Evolutionary conservation across 2,329 filamentous ascomycete species (phyloP).

Genomic region (Fusarium sp.): DNA sequence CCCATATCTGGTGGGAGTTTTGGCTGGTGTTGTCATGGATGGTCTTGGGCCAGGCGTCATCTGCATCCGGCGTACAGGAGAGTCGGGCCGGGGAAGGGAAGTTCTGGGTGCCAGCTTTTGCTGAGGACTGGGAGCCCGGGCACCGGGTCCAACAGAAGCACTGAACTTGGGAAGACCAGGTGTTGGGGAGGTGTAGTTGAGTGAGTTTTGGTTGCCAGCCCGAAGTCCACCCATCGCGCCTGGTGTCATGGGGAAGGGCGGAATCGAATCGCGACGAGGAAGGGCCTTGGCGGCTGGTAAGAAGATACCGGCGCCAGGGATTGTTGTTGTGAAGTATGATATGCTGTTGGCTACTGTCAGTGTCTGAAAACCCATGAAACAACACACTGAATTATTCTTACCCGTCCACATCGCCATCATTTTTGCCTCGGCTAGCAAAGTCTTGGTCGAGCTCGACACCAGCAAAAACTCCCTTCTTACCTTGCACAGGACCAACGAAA

Average conservation of each 20-base stretch:
- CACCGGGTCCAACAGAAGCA: conserved; percentile 82
- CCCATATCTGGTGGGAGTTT: conserved; percentile 48
- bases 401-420: conserved; percentile 96
- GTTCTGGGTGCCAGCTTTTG: conserved; percentile 74
- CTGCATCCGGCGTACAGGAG: conserved; percentile 77
- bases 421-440: conserved; percentile 88
- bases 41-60: conserved; percentile 69
- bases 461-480: conserved; percentile 91
- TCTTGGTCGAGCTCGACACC: conserved; percentile 89
- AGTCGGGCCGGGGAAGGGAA: conserved; percentile 88
- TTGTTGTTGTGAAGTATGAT: conserved; percentile 83
- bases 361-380: not conserved
- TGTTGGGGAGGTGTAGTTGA: conserved; percentile 71
- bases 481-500: conserved; percentile 86
- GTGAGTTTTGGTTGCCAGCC: conserved; percentile 65
- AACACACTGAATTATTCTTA: conserved; percentile 55
- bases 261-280: conserved; percentile 72
- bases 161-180: conserved; percentile 82
- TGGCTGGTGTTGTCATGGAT: conserved; percentile 63
- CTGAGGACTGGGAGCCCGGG: conserved; percentile 74
- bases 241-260: conserved; percentile 72
- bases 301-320: conserved; percentile 90
- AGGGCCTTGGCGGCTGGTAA: conserved; percentile 84
- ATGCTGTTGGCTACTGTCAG: conserved; percentile 54
- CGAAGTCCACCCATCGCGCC: conserved; percentile 70